A percentile compares a stretch with the other conserved stretches of the same genome.
Conservation (phyloP, 805 yeast genomes). For the Saitoella complicata region DNA sequence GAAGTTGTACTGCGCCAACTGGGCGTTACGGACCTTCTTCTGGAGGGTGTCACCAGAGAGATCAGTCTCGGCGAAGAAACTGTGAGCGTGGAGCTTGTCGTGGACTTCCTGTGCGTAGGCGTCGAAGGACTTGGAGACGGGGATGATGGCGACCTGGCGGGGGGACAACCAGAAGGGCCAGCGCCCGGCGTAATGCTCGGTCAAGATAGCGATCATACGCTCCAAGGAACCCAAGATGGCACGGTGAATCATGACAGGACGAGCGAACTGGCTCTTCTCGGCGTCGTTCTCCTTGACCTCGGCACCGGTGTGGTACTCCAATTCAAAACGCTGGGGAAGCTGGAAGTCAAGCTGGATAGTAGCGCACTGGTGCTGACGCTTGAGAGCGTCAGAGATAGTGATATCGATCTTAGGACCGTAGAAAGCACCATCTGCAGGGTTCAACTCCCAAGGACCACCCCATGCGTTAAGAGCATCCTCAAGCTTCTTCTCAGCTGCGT, state of each 20-base stretch:
- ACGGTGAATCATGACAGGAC: slow-evolving; percentile 99
- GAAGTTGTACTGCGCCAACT: slow-evolving; percentile 84
- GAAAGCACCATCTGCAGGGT: slow-evolving; percentile 92
- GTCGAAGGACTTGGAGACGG: slow-evolving; percentile 86
- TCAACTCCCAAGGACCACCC: slow-evolving; percentile 47
- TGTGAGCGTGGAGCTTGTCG: slow-evolving; percentile 40
- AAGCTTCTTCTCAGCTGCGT: slow-evolving; percentile 58
- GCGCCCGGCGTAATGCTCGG: slow-evolving; percentile 96
- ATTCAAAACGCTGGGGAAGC: slow-evolving; percentile 71
- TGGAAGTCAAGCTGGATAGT: slow-evolving; percentile 97
- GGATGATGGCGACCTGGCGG: slow-evolving; percentile 89
- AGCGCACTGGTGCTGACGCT: slow-evolving; percentile 82
- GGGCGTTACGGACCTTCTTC: slow-evolving; percentile 96
- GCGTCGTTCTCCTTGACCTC: slow-evolving; percentile 22
- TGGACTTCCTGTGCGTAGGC: slow-evolving; percentile 79
- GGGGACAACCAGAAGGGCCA: slow-evolving; percentile 99
- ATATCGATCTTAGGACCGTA: slow-evolving; percentile 59
- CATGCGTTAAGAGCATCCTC: slow-evolving; percentile 39
- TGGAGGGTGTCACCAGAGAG: slow-evolving; percentile 88
- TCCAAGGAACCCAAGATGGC: slow-evolving; percentile 97
- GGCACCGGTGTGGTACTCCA: slow-evolving; percentile 33
- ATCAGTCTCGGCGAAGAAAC: slow-evolving; percentile 87
- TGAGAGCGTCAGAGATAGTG: slow-evolving; percentile 59
- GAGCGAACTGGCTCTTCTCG: slow-evolving; percentile 30
- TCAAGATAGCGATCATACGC: slow-evolving; percentile 96